Evolutionary conservation across 129 eudicot species (phyloP), one percentile per base, ranked within the genome.

Genomic region (Solidago caesia): DNA sequence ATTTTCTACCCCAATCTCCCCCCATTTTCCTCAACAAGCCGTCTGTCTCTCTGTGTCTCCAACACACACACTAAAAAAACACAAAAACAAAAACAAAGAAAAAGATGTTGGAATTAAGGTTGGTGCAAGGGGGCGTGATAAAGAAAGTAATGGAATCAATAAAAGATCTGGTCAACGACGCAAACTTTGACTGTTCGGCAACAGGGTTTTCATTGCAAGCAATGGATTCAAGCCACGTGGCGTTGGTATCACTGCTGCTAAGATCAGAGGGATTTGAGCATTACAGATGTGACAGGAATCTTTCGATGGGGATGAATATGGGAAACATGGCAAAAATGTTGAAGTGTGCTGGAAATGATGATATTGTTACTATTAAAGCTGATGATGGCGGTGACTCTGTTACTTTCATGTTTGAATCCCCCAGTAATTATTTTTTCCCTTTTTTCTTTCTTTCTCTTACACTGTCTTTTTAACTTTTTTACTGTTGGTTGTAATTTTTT

Each of bases 221-320:
- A 74, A 92, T 92, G 97, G 97, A 92, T 48, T 83, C 94, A 16
- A 89, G 96, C 86, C 97, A 92, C 69, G 97, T 92, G 60, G 97
- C 96, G n/a, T 87, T 92, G 16, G 96, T 92, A 5, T 87, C 97
- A 0, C 88, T 92, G 21, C 90, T 92, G 8, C 85, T 92, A 53
- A 71, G 97, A 69, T 88, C 97, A 0, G 97, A 92, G 75, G 97
- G 96, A 0, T 92, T 92, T 42, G 97, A 92, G 82, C 97, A 92
- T 76, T 92, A 92, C 82, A 78, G 97, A 0, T 92, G 97, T 67
- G 97, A 92, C 43, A 80, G 97, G 6, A 87, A 81, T 82, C 75
- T 89, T n/a, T 87, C 94, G 11, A 92, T 92, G 96, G 97, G 97
- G 13, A 92, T 92, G 91, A 92, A 92, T 60, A 79, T 92, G 67